phyloP scores from a whole-genome alignment of 2,329 filamentous ascomycete species.

The Grosmannia penicillata region DNA sequence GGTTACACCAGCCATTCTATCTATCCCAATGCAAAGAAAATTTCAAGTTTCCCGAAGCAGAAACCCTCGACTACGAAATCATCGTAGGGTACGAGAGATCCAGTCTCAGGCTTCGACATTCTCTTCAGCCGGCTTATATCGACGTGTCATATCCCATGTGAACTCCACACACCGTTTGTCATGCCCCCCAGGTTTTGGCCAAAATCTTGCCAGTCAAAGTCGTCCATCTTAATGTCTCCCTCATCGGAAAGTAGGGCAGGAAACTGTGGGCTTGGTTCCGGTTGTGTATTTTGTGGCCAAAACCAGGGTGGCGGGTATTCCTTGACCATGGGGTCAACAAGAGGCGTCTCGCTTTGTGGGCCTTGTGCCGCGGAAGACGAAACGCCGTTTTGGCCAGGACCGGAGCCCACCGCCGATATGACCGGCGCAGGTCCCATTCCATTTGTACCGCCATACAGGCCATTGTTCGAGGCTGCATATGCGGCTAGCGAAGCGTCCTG shows the following conservation, averaged over 20 bases:
- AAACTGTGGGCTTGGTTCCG: background rate
- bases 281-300: constrained; percentile 24
- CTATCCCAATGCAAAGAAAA: no score
- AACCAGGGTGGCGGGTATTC: constrained; percentile 39
- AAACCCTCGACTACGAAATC: no score
- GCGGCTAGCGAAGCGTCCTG: constrained; percentile 9
- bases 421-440: no score
- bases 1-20: no score
- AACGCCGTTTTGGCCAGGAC: no score
- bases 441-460: constrained; percentile 1
- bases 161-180: constrained; percentile 13
- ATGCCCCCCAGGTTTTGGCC: constrained; percentile 19
- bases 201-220: constrained; percentile 23
- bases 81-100: no score
- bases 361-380: no score
- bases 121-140: no score
- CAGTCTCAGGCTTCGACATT: no score
- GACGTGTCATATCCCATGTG: constrained; percentile 7
- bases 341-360: constrained; percentile 9
- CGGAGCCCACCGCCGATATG: no score
- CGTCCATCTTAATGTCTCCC: constrained; percentile 21
- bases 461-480: constrained; percentile 3
- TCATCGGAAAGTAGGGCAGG: constrained; percentile 14
- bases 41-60: no score
- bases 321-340: constrained; percentile 25